Evolutionary conservation across 108 stramenopile species (phyloP), one percentile per base, ranked within the genome.

Genomic region (Thalassiosira profunda): DNA sequence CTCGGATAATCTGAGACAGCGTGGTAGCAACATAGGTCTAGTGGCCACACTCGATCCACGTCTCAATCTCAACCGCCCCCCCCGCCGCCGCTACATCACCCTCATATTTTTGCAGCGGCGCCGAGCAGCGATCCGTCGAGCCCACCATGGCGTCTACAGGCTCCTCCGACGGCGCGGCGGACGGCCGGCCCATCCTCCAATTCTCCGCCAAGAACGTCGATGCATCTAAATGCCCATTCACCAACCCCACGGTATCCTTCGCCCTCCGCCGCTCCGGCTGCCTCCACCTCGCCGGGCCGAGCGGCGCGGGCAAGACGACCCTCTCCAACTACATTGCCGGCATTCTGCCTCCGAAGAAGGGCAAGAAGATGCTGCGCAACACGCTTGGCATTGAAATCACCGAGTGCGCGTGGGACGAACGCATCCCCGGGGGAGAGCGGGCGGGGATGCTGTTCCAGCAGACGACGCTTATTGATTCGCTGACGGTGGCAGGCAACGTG

Each of bases 361-460:
- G 63, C 14, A 57, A 17, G 56, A 61, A 52, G 15, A 51, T 61
- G 40, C 67, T 74, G 4, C 67, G 62, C 11, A 51, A 51, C 35
- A 79, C 63, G 0, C 47, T 89, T 36, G 81, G 84, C 2, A 76
- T 89, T 29, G 45, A 71, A 12, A 55, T 87, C 23, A 57, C 51
- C 4, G 14, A 54, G 23, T 85, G 82, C 53, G 37, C 55, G 17
- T 92, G 88, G 88, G 58, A 84, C 26, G 43, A 64, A 23, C 41
- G 45, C 31, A 79, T 93, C 42, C 79, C 81, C 0, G 2, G 14
- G 1, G 45, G 63, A 6, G 92, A 88, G 66, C 76, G 87, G 11
- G 84, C 84, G 15, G 92, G 92, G 33, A 85, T 90, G 51, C 36
- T 93, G 34, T 93, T 93, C 67, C 92, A 93, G 68, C 84, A 86